These are phyloP conservation scores for Ogataea allantospora DNA, from an alignment of 805 yeast species.

Conservation along the genomic window DNA sequence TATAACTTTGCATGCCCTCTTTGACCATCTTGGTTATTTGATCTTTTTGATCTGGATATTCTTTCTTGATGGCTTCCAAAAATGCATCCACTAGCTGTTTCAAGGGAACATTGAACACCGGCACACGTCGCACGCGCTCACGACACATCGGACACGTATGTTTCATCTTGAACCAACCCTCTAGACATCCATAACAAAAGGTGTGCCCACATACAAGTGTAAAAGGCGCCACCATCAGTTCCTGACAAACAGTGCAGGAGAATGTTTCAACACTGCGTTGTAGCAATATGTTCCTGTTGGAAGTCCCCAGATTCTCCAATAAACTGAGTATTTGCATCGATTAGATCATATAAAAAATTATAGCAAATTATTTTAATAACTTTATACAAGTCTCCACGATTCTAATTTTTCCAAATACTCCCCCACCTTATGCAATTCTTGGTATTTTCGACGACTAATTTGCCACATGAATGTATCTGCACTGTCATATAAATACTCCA, in stretches of 20 bases:
- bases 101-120: conserved; percentile 52
- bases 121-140: conserved; percentile 43
- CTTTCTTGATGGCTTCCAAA: conserved; percentile 37
- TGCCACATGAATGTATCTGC: not conserved
- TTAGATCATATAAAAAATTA: conserved; percentile 6
- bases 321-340: conserved; percentile 8
- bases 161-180: conserved; percentile 57
- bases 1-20: conserved; percentile 36
- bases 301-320: conserved; percentile 8
- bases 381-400: conserved; percentile 13
- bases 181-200: conserved; percentile 66
- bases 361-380: conserved; percentile 5
- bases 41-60: conserved; percentile 22
- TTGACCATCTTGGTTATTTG: conserved; percentile 28
- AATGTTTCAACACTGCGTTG: conserved; percentile 26
- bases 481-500: conserved; percentile 1
- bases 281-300: conserved; percentile 21
- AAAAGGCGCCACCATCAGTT: conserved; percentile 64
- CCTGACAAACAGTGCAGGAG: conserved; percentile 69
- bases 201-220: conserved; percentile 66
- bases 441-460: not conserved
- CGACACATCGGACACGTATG: conserved; percentile 73
- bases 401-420: conserved; percentile 1
- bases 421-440: conserved; percentile 1
- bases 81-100: conserved; percentile 45